These are phyloP conservation scores for Adenanthera pavonina DNA, from an alignment of 306 rosid species.

Conservation along the genomic window DNA sequence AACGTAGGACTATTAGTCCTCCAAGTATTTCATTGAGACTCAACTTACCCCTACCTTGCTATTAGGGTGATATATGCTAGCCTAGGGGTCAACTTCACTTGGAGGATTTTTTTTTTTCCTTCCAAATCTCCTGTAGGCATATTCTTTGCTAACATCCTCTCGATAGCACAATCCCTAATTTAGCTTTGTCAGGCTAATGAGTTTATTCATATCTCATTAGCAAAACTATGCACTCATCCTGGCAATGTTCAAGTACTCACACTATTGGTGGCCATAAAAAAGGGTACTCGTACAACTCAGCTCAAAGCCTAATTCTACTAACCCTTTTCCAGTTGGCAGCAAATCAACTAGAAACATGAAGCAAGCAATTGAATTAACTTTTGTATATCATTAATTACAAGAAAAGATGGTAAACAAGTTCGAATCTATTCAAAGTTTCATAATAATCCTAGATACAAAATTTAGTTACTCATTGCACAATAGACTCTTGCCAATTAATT, in stretches of 20 bases:
- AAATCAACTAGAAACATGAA: background rate
- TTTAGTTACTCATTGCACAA: background rate
- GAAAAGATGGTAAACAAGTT: background rate
- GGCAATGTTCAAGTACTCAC: background rate
- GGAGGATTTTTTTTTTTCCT: no score
- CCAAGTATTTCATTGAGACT: background rate
- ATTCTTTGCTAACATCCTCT: background rate
- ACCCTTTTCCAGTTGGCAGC: no score
- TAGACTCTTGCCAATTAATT: background rate
- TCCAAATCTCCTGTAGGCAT: background rate
- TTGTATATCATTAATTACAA: background rate
- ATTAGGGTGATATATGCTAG: background rate
- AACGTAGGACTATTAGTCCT: background rate
- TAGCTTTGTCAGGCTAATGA: background rate
- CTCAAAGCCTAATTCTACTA: background rate
- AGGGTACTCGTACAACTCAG: background rate
- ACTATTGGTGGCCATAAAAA: background rate
- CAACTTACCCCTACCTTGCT: background rate
- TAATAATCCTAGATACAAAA: background rate
- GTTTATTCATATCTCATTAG: background rate
- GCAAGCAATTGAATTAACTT: background rate
- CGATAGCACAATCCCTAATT: background rate
- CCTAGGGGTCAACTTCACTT: background rate
- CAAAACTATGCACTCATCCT: background rate
- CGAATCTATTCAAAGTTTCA: background rate